phyloP scores from a whole-genome alignment of 2,329 filamentous ascomycete genomes.

The Ascocoryne sarcoides region DNA sequence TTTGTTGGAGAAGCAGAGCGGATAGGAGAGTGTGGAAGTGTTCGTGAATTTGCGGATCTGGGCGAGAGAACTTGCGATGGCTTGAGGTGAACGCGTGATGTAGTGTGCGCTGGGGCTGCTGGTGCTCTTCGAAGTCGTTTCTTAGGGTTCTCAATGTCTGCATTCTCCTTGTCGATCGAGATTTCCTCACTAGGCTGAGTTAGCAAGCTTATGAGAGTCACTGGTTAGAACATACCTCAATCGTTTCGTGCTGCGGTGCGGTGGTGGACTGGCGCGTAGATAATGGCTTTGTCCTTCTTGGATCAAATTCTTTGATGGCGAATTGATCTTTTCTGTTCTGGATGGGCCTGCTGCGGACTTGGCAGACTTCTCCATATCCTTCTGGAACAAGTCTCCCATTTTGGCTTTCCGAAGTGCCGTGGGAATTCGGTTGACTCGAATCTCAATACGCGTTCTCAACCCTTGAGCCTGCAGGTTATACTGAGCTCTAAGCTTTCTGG shows the following conservation, averaged over 20 bases:
- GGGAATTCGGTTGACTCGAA: slow-evolving; percentile 89
- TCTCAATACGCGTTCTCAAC: slow-evolving; percentile 76
- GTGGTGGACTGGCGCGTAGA: slow-evolving; percentile 20
- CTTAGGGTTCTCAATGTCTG: slow-evolving; percentile 57
- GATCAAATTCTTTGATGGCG: slow-evolving; percentile 20
- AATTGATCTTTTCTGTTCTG: slow-evolving; percentile 10
- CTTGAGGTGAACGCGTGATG: slow-evolving; percentile 35
- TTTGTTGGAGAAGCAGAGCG: slow-evolving; percentile 42
- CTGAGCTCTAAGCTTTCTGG: slow-evolving; percentile 78
- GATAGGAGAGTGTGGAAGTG: slow-evolving; percentile 20
- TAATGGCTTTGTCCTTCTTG: slow-evolving; percentile 16
- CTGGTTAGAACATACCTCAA: slow-evolving; percentile 37
- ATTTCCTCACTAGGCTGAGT: slow-evolving; percentile 43
- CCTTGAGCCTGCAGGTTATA: slow-evolving; percentile 83
- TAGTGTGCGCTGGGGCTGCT: slow-evolving; percentile 26
- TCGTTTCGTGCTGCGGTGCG: slow-evolving; percentile 36
- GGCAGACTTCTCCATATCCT: slow-evolving; percentile 15
- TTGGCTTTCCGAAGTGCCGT: slow-evolving; percentile 66
- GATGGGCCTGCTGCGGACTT: slow-evolving; percentile 9
- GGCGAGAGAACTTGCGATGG: slow-evolving; percentile 66
- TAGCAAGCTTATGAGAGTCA: slow-evolving; percentile 9
- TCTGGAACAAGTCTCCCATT: slow-evolving; percentile 63
- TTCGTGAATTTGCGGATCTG: slow-evolving; percentile 69
- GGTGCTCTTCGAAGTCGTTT: slow-evolving; percentile 42
- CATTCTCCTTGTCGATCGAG: slow-evolving; percentile 70